phyloP scores from a whole-genome alignment of 2,329 filamentous ascomycete genomes.

The Trichoderma sp. region DNA sequence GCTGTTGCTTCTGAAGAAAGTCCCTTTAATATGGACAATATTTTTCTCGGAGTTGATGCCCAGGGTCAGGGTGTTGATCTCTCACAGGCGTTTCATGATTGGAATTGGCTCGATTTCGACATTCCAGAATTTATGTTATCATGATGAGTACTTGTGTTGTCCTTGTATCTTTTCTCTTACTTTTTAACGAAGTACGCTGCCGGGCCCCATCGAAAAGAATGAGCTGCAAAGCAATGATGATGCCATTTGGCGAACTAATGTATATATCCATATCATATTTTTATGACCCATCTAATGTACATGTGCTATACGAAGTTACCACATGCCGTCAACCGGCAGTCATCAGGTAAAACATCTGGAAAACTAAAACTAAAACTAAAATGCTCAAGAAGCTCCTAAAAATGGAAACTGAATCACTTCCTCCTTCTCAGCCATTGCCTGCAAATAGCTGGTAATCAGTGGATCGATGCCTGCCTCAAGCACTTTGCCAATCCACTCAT shows the following conservation, averaged over 20 bases:
- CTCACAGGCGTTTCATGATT: conserved; percentile 1
- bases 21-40: neutral
- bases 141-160: neutral
- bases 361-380: neutral
- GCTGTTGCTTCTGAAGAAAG: neutral
- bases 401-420: neutral
- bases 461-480: neutral
- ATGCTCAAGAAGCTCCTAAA: neutral
- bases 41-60: neutral
- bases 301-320: neutral
- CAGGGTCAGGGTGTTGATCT: neutral
- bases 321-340: too few species aligned
- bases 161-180: neutral
- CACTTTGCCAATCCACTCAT: neutral
- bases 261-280: neutral
- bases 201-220: fast-evolving
- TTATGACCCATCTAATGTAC: neutral
- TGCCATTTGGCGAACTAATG: neutral
- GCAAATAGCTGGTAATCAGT: neutral
- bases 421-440: neutral
- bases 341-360: neutral
- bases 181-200: neutral
- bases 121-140: conserved; percentile 3
- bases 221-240: neutral
- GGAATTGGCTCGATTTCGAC: conserved; percentile 15